Conservation (phyloP, 805 yeast genomes). For the Candida silvatica region DNA sequence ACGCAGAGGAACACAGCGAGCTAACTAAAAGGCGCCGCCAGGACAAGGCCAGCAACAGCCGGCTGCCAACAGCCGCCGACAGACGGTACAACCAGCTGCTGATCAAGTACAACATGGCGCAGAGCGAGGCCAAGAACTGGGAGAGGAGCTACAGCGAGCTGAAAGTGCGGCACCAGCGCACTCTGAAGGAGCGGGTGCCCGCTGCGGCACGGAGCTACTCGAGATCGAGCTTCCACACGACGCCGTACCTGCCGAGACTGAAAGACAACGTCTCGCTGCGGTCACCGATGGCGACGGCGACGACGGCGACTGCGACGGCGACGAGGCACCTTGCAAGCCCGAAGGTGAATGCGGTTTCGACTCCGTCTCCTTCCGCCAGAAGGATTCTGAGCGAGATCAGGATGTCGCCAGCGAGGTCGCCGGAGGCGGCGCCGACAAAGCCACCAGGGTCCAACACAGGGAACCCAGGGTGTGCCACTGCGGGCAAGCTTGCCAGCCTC, state of each 20-base stretch:
- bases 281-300: neutral
- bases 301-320: neutral
- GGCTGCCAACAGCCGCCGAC: neutral
- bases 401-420: no score
- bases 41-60: neutral
- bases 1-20: neutral
- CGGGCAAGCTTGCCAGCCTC: no score
- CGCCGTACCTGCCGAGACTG: slow-evolving; percentile 1
- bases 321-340: slow-evolving; percentile 1
- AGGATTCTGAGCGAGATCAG: neutral
- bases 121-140: neutral
- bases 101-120: slow-evolving; percentile 3
- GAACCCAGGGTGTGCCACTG: no score
- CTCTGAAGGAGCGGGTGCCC: no score
- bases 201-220: no score
- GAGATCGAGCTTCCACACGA: neutral
- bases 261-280: neutral
- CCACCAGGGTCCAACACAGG: neutral
- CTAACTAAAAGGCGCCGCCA: neutral
- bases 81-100: slow-evolving; percentile 3
- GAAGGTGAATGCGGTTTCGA: neutral
- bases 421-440: neutral
- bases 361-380: slow-evolving; percentile 3
- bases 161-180: no score
- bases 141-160: slow-evolving; percentile 2